Evolutionary conservation across 768 basidiomycete genomes (phyloP).

Genomic region (Gymnopilus dilepis): DNA sequence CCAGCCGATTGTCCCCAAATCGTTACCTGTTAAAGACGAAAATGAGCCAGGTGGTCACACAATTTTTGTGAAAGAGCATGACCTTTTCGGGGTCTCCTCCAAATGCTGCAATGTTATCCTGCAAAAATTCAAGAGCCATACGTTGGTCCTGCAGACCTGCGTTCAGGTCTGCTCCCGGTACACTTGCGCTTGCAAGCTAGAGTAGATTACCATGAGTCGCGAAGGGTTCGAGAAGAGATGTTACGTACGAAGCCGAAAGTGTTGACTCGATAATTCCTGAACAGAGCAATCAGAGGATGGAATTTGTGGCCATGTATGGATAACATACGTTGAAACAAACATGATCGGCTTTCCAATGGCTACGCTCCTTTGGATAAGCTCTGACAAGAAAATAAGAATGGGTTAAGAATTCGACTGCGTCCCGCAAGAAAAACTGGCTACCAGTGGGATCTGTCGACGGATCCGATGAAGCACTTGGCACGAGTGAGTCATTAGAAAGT

Average conservation of each 20-base stretch:
- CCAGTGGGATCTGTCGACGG: conserved; percentile 52
- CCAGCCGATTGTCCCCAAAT: conserved; percentile 67
- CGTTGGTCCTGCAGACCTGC: conserved; percentile 66
- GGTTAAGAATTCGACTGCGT: too few relatives aligned
- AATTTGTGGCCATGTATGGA: not conserved
- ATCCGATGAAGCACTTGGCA: conserved; percentile 44
- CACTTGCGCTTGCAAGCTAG: conserved; percentile 48
- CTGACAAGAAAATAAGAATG: too few relatives aligned
- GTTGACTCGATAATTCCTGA: conserved; percentile 62
- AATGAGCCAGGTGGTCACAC: too few relatives aligned
- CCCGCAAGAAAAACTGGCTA: too few relatives aligned
- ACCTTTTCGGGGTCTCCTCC: conserved; percentile 67
- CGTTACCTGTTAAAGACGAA: conserved; percentile 44
- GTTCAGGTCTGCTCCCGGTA: conserved; percentile 56
- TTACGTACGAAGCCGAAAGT: conserved; percentile 58
- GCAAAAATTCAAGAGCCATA: conserved; percentile 61
- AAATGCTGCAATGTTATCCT: conserved; percentile 69
- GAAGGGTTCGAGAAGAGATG: not conserved
- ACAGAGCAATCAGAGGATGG: not conserved
- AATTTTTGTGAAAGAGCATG: conserved; percentile 8
- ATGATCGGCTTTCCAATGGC: conserved; percentile 54
- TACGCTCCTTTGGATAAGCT: conserved; percentile 52
- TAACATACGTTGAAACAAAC: conserved; percentile 53
- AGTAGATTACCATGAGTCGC: conserved; percentile 26
- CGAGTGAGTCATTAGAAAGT: not conserved